Conservation (phyloP, 75 land plant genomes). For the Isoetes taiwanensis region DNA sequence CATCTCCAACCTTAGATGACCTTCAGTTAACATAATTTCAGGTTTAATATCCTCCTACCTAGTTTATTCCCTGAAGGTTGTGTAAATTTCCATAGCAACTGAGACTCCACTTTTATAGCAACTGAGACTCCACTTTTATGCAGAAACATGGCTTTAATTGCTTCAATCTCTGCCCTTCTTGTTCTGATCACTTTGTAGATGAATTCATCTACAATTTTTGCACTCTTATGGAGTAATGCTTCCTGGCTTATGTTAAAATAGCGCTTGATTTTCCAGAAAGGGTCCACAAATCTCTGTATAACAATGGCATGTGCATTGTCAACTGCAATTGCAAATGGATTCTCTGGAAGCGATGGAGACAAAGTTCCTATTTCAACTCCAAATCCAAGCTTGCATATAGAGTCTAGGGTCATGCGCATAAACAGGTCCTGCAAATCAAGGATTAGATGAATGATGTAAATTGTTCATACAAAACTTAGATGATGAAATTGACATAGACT, state of each 20-base stretch:
- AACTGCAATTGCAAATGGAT: conserved; percentile 16
- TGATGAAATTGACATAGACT: too few relatives aligned
- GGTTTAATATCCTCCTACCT: too few relatives aligned
- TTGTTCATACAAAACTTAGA: too few relatives aligned
- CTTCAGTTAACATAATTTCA: too few relatives aligned
- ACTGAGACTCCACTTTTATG: too few relatives aligned
- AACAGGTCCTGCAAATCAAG: conserved; percentile 72
- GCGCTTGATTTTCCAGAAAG: conserved; percentile 42
- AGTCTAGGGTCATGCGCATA: conserved; percentile 60
- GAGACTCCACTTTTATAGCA: too few relatives aligned
- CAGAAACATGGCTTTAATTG: too few relatives aligned
- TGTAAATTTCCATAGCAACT: too few relatives aligned
- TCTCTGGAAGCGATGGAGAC: conserved; percentile 19
- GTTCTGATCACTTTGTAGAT: conserved; percentile 28
- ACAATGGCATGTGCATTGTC: conserved; percentile 17
- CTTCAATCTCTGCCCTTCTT: conserved; percentile 19
- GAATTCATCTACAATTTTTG: conserved; percentile 34
- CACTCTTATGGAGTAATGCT: conserved; percentile 21
- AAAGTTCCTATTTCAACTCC: conserved; percentile 60
- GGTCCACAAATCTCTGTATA: conserved; percentile 27
- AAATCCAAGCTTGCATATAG: conserved; percentile 68
- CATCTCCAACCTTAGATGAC: too few relatives aligned
- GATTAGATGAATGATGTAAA: too few relatives aligned
- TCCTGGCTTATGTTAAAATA: conserved; percentile 44
- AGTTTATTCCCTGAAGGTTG: too few relatives aligned